Base-by-base conservation (phyloP, 345 rosid genomes). In the Ceriops tagal region DNA sequence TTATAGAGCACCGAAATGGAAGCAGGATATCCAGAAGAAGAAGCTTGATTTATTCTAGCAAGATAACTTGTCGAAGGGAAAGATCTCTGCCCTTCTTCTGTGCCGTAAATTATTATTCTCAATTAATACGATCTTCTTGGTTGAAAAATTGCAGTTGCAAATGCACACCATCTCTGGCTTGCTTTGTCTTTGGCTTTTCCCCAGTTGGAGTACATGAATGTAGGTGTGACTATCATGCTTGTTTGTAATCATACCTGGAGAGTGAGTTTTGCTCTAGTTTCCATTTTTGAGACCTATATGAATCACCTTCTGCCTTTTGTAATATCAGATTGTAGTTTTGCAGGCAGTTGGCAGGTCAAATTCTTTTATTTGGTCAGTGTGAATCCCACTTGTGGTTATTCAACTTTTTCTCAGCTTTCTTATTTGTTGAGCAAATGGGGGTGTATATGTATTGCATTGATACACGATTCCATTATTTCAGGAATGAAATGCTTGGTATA, bases 11-110 rank as follows among this genome's bases (percentile, higher is more conserved):
- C 99, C 99, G 3, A 87, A 84, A 75, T 96, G 99, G 99, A 96
- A 96, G 87, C 97, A 96, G 86, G 98, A 96, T 78, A 74, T 90
- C 72, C 91, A 71, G 69, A 96, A 96, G 89, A 92, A 79, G 88
- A 89, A 92, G 71, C 74, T 79, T 58, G 96, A 89, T 77, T 77
- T 96, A 72, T 88, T 95, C 76, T 95, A 84, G 84, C 64, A 35
- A 53, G 32, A 56, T 32, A 51, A 24, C n/a, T 53, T 32, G 47
- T 68, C 37, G 10, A 24, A 71, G 59, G 15, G 53, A 61, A 69
- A 56, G 53, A 69, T 72, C 63, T 57, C 65, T 69, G 64, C 60
- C 57, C 76, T 61, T 56, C 66, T 27, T 67, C 63, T 71, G 62
- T 64, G 19, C 67, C 55, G 70, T 69, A 27, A 61, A 73, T 22